These are phyloP conservation scores for Akebia trifoliata DNA, from an alignment of 164 flowering plant species.

Conservation along the genomic window DNA sequence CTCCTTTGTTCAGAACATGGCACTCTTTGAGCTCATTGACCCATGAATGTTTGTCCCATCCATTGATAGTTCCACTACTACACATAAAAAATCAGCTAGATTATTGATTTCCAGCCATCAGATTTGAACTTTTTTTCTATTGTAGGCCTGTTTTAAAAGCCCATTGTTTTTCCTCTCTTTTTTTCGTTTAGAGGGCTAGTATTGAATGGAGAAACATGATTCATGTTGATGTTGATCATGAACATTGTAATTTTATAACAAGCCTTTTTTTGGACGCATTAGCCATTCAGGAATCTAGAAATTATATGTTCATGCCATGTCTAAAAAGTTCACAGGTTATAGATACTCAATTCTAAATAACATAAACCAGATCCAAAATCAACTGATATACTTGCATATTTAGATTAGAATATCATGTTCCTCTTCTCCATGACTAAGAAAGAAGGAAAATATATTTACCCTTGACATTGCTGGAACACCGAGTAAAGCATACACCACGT, in stretches of 20 bases:
- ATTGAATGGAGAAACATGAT: neutral
- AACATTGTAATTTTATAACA: neutral
- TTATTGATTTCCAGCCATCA: too few species aligned
- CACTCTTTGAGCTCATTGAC: too few species aligned
- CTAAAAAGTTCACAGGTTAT: neutral
- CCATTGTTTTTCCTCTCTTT: too few species aligned
- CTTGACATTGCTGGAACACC: conserved; percentile 97
- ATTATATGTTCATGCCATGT: neutral
- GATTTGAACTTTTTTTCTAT: too few species aligned
- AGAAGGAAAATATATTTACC: conserved; percentile 40
- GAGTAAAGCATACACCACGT: conserved; percentile 88
- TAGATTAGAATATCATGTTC: neutral
- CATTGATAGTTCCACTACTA: too few species aligned
- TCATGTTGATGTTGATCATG: neutral
- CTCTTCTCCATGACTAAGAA: neutral
- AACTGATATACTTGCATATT: neutral
- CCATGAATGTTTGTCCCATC: too few species aligned
- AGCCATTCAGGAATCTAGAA: neutral
- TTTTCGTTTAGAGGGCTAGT: too few species aligned
- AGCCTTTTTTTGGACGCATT: neutral
- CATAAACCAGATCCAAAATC: neutral
- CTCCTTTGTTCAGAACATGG: too few species aligned
- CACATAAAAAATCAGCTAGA: too few species aligned
- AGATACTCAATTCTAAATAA: neutral
- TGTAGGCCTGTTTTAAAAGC: too few species aligned